phyloP scores from a whole-genome alignment of 768 basidiomycete genomes.

The Rhizopogon sp. region DNA sequence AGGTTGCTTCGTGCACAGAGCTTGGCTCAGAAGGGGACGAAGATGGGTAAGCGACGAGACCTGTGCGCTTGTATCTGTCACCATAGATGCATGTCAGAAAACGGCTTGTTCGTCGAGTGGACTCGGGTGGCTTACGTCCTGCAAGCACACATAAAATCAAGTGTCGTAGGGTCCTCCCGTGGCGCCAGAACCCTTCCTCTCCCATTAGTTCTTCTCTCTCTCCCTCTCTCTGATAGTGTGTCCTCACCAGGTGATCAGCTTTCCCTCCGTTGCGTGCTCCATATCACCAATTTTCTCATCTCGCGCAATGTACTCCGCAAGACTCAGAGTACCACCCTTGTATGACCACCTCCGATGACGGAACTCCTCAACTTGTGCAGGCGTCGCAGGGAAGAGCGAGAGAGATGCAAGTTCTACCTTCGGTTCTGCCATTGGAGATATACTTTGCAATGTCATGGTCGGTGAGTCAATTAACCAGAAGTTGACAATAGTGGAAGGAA shows the following conservation, averaged over 20 bases:
- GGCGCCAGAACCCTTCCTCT: slow-evolving; percentile 48
- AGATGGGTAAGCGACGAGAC: slow-evolving; percentile 21
- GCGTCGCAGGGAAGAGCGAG: slow-evolving; percentile 45
- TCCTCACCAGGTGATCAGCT: slow-evolving; percentile 45
- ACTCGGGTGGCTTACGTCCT: slow-evolving; percentile 42
- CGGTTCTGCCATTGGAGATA: not conserved
- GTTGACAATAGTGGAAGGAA: not conserved
- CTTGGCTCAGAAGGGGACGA: not conserved
- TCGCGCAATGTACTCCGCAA: slow-evolving; percentile 42
- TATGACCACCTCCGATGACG: slow-evolving; percentile 32
- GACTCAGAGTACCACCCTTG: slow-evolving; percentile 40
- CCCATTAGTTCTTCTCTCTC: not conserved
- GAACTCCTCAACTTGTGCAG: slow-evolving; percentile 37
- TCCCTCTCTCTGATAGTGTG: not conserved
- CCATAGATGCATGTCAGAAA: slow-evolving; percentile 13
- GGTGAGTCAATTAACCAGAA: not conserved
- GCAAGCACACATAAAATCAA: slow-evolving; percentile 53
- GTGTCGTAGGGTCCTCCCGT: slow-evolving; percentile 37
- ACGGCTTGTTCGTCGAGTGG: not conserved
- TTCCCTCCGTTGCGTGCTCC: slow-evolving; percentile 42
- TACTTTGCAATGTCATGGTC: not conserved
- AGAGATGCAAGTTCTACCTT: slow-evolving; percentile 18
- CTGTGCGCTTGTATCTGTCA: slow-evolving; percentile 31
- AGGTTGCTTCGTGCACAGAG: slow-evolving; percentile 28
- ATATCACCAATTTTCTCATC: slow-evolving; percentile 20